Conservation (phyloP, 371 early-diverging fungal species). For the Mortierella sp. region DNA sequence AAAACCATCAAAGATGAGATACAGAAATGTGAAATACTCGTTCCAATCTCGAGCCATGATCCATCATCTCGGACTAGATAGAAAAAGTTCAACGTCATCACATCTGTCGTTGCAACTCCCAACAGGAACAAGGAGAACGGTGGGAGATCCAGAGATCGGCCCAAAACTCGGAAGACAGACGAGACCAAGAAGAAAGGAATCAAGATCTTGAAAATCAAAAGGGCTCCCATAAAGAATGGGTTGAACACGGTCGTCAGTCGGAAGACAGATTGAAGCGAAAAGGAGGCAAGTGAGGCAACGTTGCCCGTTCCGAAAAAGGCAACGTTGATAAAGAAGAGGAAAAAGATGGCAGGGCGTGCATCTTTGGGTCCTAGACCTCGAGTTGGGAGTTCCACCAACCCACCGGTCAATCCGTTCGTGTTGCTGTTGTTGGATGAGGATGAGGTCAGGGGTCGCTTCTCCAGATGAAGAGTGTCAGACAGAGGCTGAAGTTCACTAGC, state of each 20-base stretch:
- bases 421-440: conserved; percentile 5
- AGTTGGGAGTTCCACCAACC: conserved; percentile 30
- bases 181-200: conserved; percentile 93
- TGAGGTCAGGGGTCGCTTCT: conserved; percentile 21
- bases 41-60: conserved; percentile 97
- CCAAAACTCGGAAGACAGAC: conserved; percentile 81
- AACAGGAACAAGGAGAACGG: conserved; percentile 86
- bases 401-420: background rate
- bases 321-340: conserved; percentile 90
- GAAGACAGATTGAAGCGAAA: conserved; percentile 91
- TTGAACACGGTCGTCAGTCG: conserved; percentile 90
- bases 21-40: conserved; percentile 90
- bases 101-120: conserved; percentile 87
- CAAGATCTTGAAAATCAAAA: conserved; percentile 88
- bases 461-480: conserved; percentile 32
- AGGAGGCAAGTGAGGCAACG: conserved; percentile 88
- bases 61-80: conserved; percentile 93
- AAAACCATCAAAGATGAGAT: conserved; percentile 87
- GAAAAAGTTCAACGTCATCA: conserved; percentile 96
- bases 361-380: conserved; percentile 63
- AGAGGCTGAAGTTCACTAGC: conserved; percentile 40
- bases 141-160: conserved; percentile 76
- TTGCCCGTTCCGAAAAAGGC: conserved; percentile 98
- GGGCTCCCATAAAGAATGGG: conserved; percentile 90
- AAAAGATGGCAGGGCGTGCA: conserved; percentile 76